Evolutionary conservation across 129 eudicot genomes (phyloP).

Genomic region (Kitagawia praeruptora): DNA sequence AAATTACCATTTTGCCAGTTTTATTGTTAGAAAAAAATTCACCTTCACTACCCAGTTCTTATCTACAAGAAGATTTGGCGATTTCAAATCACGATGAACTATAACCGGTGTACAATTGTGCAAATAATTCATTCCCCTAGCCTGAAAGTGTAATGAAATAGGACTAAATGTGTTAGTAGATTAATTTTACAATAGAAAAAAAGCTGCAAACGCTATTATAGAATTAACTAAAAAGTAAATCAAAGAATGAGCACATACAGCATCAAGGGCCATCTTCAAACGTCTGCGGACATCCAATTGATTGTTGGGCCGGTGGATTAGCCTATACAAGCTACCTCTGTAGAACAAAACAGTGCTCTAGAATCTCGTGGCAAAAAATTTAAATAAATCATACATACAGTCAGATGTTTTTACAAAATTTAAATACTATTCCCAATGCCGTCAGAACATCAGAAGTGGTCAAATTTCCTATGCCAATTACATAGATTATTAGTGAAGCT

Average conservation of each 20-base stretch:
- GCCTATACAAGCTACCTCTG: constrained; percentile 98
- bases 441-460: not conserved
- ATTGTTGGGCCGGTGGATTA: constrained; percentile 81
- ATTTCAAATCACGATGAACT: constrained; percentile 95
- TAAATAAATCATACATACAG: not conserved
- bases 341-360: constrained; percentile 15
- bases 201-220: not conserved
- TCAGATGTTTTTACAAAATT: not conserved
- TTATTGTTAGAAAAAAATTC: constrained; percentile 11
- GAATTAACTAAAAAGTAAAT: not conserved
- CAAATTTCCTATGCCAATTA: not conserved
- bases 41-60: constrained; percentile 99
- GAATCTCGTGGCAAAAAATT: not conserved
- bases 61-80: constrained; percentile 95
- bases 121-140: constrained; percentile 94
- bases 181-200: constrained; percentile 14
- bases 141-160: constrained; percentile 40
- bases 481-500: not conserved
- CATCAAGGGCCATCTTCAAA: constrained; percentile 92
- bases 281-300: constrained; percentile 88
- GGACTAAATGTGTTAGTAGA: constrained; percentile 1
- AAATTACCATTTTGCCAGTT: not conserved
- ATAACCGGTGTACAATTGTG: constrained; percentile 89
- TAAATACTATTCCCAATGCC: too few species aligned
- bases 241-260: constrained; percentile 47